These are phyloP conservation scores for Carex scoparia DNA, from an alignment of 176 grass and related monocot species.

Conservation along the genomic window DNA sequence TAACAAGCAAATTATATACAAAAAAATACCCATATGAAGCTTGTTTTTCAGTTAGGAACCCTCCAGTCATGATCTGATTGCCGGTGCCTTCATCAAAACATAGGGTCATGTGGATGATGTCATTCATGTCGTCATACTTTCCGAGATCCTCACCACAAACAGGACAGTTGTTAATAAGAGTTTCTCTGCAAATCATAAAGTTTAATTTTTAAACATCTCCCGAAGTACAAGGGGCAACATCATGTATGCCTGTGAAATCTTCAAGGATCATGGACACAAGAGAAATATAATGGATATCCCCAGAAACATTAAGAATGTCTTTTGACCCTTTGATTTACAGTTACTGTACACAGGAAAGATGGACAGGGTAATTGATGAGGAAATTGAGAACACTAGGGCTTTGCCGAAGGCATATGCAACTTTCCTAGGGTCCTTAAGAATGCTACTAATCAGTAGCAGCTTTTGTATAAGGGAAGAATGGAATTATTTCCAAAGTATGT, in stretches of 20 bases:
- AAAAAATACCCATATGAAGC: conserved; percentile 78
- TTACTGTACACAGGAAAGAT: not conserved
- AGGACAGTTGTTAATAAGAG: conserved; percentile 88
- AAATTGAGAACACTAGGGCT: not conserved
- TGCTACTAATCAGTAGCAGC: not conserved
- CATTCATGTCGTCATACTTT: conserved; percentile 85
- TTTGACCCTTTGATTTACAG: not conserved
- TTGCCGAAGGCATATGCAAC: not conserved
- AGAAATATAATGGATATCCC: not conserved
- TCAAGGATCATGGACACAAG: not conserved
- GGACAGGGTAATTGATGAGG: not conserved
- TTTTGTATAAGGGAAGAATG: not conserved
- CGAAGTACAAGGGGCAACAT: not conserved
- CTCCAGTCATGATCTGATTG: conserved; percentile 93
- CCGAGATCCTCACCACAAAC: conserved; percentile 95
- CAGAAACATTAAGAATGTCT: not conserved
- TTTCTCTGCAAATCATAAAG: conserved; percentile 59
- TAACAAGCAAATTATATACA: conserved; percentile 13
- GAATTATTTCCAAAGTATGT: not conserved
- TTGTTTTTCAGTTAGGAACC: conserved; percentile 93
- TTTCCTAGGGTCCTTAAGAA: not conserved
- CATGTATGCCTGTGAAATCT: not conserved
- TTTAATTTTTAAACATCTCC: not conserved
- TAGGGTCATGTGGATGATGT: conserved; percentile 97
- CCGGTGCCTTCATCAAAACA: conserved; percentile 99